Base-by-base conservation (phyloP, 2,329 filamentous ascomycete genomes). In the Claviceps capensis region DNA sequence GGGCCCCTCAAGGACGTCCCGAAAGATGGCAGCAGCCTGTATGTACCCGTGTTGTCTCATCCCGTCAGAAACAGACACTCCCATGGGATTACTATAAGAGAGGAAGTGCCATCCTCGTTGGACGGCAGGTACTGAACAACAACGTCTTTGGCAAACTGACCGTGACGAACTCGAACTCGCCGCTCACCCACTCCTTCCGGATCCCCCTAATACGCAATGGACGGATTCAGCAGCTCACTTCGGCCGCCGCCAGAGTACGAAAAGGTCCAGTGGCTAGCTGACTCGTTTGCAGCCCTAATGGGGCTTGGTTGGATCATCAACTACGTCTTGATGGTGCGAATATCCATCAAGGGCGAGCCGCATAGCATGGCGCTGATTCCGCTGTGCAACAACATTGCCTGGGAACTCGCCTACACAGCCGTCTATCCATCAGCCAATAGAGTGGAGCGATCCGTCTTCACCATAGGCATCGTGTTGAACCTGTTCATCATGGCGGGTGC, bases 311-410 rank as follows among this genome's bases (percentile, higher is more conserved):
- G 55, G 55, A 9, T 56, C 30, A 41, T 53, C 51, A 56, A 56
- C 46, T 56, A 56, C 44, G 51, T 16, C 34, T 38, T 52, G 40
- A 55, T 53, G 53, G 54, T 56, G n/a, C 49, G 51, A 47, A 49
- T 53, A 22, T 54, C 55, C 2, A 45, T 48, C 44, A 40, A 49
- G 43, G 53, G 53, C 16, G 14, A 53, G 38, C 53, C 55, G 5
- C 51, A 55, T 43, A 50, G 55, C 55, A 56, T 56, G 55, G 53
- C 51, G 13, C 52, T 56, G 9, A 48, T 56, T 19, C 55, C 55
- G 17, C 53, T 56, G 30, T 56, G 55, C 53, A 55, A 55, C 49
- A 56, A 56, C 22, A 52, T 56, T 19, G 53, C 51, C 42, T 56
- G 55, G 55, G 55, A 56, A 41, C 43, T 56, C 6, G 49, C 52